phyloP scores from a whole-genome alignment of 2,329 filamentous ascomycete species.

The Aspergillus bombycis region DNA sequence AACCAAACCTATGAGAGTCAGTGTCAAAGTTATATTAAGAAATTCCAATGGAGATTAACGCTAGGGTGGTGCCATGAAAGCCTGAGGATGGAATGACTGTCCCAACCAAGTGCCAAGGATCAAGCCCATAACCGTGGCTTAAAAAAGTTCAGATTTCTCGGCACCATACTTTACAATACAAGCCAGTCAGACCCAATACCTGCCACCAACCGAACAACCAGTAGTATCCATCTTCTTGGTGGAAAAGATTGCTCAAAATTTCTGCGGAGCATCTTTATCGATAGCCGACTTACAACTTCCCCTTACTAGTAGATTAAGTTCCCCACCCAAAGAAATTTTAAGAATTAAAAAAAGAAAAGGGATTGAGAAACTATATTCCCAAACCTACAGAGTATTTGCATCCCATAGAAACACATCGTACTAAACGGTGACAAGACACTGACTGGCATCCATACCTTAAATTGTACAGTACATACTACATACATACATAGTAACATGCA shows the following conservation, averaged over 20 bases:
- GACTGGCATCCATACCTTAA: background rate
- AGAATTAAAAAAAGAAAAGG: background rate
- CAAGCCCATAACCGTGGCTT: background rate
- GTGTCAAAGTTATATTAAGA: background rate
- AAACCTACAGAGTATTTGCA: background rate
- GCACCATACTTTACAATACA: slow-evolving; percentile 1
- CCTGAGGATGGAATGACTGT: background rate
- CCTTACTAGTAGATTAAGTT: slow-evolving; percentile 6
- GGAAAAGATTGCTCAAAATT: background rate
- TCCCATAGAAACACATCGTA: background rate
- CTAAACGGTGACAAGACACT: background rate
- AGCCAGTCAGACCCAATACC: background rate
- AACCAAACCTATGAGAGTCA: background rate
- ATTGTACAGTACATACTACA: background rate
- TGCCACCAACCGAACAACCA: background rate
- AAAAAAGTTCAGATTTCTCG: slow-evolving; percentile 1
- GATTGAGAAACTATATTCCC: background rate
- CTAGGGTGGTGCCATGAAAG: slow-evolving; percentile 2
- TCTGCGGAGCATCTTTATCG: background rate
- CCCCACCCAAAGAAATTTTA: background rate
- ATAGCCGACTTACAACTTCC: background rate
- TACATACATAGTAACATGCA: slow-evolving; percentile 5
- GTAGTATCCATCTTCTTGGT: background rate
- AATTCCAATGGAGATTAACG: background rate
- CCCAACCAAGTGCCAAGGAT: slow-evolving; percentile 1